Percentiles rank a stretch among this genome's conserved stretches.
Evolutionary conservation across 306 rosid genomes (phyloP).

Genomic region (Prunus mume): DNA sequence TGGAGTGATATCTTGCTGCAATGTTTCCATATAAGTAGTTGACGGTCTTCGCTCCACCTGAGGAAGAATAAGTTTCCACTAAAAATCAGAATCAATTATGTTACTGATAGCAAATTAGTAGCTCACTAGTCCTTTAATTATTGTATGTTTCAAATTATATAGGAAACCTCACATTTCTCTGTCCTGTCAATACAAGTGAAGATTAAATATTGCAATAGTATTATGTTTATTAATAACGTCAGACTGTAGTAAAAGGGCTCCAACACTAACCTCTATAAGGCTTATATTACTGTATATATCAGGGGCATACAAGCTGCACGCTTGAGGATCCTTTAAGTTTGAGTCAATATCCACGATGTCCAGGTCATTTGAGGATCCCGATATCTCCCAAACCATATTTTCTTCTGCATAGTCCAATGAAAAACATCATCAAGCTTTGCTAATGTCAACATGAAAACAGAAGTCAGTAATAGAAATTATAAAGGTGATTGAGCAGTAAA

Average conservation of each 20-base stretch:
- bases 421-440: conserved; percentile 16
- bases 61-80: conserved; percentile 13
- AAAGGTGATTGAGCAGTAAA: conserved; percentile 1
- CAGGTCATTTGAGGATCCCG: conserved; percentile 32
- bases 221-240: background rate
- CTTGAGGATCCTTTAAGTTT: conserved; percentile 53
- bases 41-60: conserved; percentile 70
- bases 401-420: conserved; percentile 45
- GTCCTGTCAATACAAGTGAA: background rate
- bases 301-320: conserved; percentile 73
- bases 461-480: conserved; percentile 13
- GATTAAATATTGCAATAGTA: background rate
- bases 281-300: conserved; percentile 53
- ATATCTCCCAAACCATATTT: conserved; percentile 37
- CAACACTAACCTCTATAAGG: conserved; percentile 72
- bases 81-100: conserved; percentile 16
- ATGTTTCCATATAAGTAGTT: conserved; percentile 54
- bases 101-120: background rate
- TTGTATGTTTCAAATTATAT: background rate
- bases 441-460: background rate
- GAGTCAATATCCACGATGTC: conserved; percentile 54
- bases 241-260: conserved; percentile 7
- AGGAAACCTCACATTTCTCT: background rate
- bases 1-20: conserved; percentile 73
- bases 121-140: conserved; percentile 3